Conservation (phyloP, 2,329 filamentous ascomycete genomes). For the Neoarthrinium moseri region DNA sequence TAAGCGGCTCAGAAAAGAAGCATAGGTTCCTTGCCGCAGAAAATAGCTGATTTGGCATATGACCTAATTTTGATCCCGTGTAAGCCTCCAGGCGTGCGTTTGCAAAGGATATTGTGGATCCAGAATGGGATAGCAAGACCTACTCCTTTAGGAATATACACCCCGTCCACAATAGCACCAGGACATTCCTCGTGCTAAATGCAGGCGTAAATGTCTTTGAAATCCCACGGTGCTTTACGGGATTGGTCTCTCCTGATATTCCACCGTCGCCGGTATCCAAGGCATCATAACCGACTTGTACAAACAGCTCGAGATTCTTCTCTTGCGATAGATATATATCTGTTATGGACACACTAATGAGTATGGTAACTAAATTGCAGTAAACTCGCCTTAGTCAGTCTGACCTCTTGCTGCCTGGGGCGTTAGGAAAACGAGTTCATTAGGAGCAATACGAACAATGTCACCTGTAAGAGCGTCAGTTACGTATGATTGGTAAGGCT, state of each 20-base stretch:
- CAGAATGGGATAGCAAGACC: constrained; percentile 5
- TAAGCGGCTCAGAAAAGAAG: constrained; percentile 10
- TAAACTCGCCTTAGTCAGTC: background rate
- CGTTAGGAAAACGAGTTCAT: constrained; percentile 15
- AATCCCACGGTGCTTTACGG: constrained; percentile 16
- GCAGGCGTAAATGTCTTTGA: constrained; percentile 19
- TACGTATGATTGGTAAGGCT: background rate
- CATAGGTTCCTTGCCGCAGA: constrained; percentile 1
- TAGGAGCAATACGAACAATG: constrained; percentile 18
- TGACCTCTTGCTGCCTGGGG: constrained; percentile 14
- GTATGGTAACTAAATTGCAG: background rate
- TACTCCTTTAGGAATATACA: constrained; percentile 21
- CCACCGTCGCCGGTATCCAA: constrained; percentile 18
- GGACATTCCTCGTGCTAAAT: constrained; percentile 20
- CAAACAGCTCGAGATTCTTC: constrained; percentile 16
- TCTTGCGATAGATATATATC: constrained; percentile 18
- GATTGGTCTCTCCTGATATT: constrained; percentile 19
- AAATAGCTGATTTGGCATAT: constrained; percentile 7
- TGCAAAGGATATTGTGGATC: background rate
- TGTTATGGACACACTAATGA: background rate
- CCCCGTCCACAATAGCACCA: constrained; percentile 19
- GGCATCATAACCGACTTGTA: constrained; percentile 15
- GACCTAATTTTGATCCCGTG: background rate
- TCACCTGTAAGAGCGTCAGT: constrained; percentile 7
- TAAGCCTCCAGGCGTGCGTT: constrained; percentile 1